Base-by-base conservation (phyloP, 495 filamentous ascomycete genomes). In the Penicillium daleae region DNA sequence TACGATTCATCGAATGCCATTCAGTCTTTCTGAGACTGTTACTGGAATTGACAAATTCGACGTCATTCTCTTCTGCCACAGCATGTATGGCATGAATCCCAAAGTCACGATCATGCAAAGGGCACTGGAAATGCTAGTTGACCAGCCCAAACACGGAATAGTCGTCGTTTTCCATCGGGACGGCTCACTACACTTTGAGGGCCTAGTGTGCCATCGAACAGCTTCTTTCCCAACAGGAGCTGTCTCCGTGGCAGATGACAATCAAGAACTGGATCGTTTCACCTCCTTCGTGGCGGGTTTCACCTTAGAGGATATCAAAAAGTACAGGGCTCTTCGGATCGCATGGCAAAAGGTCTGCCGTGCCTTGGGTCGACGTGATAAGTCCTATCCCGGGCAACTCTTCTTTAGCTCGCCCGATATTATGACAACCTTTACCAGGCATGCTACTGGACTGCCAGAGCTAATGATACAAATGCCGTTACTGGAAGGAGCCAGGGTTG, bases 21-120 rank as follows among this genome's bases (percentile, higher is more conserved):
- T 87, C 68, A 61, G 29, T 66, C 60, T 74, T 51, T 33, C 65
- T 49, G 37, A 64, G 1, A 10, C 46, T n/a, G 53, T n/a, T 2
- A 56, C 58, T 29, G 70, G 5, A 29, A 24, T 9, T 59, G 69
- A 79, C 60, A 82, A 76, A 66, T 87, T 77, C 71, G 80, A 89
- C 68, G 59, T 87, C 64, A 72, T 89, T 59, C 69, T 88, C 56
- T 86, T 88, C 72, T 87, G 84, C 69, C 86, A 88, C 73, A 86
- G 85, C 74, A 83, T 87, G 81, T 86, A 89, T 64, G 82, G 83
- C 70, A 82, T 88, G 82, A 78, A 81, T 10, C 77, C 78, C 33
- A 82, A 83, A 68, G 65, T 57, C 48, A 74, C 27, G 57, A 78
- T 79, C 66, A 80, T 88, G 64, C 67, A 82, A 69, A 66, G 57